Base-by-base conservation (phyloP, 257 asterid genomes). In the Datura wrightii region DNA sequence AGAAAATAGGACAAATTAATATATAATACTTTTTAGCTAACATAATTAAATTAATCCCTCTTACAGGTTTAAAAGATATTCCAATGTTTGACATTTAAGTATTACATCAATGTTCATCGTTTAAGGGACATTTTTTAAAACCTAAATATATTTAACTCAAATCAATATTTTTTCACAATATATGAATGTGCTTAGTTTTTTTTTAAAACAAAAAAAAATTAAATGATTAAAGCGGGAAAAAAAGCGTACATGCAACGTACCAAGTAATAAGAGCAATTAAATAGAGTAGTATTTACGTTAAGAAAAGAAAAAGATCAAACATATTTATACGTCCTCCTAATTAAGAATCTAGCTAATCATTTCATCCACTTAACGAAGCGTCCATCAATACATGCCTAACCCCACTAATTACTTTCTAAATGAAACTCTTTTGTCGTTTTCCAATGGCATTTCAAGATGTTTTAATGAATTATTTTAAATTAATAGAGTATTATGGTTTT, bases 311-410 rank as follows among this genome's bases (percentile, higher is more conserved):
- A 11, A 10, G 41, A 74, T 19, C 6, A 24, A 48, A 24, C 19
- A 48, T 14, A 50, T 74, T 24, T 24, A 24, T 48, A 11, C 42
- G 13, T 13, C 4, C 81, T 24, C 13, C 81, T 19, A 74, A 50
- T 74, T 50, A 19, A 50, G 42, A 74, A 74, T 74, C 59, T 11
- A 24, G 13, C 13, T 74, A 74, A 48, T 74, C 81, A 74, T 48
- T 74, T 2, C 13, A 74, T 48, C 81, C 44, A 24, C 81, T 72
- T 72, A 19, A n/a, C 41, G 46, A 24, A 74, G 24, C 5, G 5
- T 6, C 19, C 80, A 74, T 24, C 7, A 74, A 48, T 74, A 74
- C 41, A 74, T 48, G 42, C 60, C 60, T 74, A 74, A 48, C 11
- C 80, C 58, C 59, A 44, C 58, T 72, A 48, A 48, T 44, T 72